A percentile compares a stretch with the other conserved stretches of the same genome.
Evolutionary conservation across 2,329 filamentous ascomycete species (phyloP).

Genomic region (Exophiala oligosperma): DNA sequence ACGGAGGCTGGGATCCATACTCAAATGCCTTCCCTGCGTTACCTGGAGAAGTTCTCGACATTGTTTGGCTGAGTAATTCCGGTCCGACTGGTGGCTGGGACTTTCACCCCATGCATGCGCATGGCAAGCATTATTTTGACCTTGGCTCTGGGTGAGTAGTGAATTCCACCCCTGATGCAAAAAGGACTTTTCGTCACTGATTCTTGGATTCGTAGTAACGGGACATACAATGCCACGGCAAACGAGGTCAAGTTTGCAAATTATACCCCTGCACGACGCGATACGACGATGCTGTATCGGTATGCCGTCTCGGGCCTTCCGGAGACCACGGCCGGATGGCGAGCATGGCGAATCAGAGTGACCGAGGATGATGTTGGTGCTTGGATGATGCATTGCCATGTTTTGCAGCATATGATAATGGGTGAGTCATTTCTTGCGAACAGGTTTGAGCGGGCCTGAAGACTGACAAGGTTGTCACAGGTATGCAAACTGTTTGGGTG

Average conservation of each 20-base stretch:
- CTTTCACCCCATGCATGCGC: conserved; percentile 48
- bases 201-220: conserved; percentile 31
- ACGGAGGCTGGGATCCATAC: conserved; percentile 45
- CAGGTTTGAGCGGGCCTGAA: too few species aligned
- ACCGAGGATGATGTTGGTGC: conserved; percentile 46
- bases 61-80: conserved; percentile 43
- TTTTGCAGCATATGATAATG: conserved; percentile 50
- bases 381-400: conserved; percentile 54
- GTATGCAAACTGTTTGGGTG: conserved; percentile 40
- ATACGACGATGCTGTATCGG: conserved; percentile 57
- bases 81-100: conserved; percentile 36
- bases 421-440: conserved; percentile 36
- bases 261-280: conserved; percentile 44
- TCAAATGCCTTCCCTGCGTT: conserved; percentile 40
- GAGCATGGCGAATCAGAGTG: conserved; percentile 60
- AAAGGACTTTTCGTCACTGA: neutral
- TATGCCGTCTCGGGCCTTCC: conserved; percentile 47
- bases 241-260: conserved; percentile 41
- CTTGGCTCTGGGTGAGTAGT: conserved; percentile 41
- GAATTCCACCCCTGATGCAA: neutral
- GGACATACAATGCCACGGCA: conserved; percentile 43
- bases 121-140: conserved; percentile 49
- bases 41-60: conserved; percentile 47
- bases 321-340: conserved; percentile 55
- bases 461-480: neutral